These are phyloP conservation scores for Globisporangium barbulae DNA, from an alignment of 352 stramenopile genomes.

Conservation along the genomic window DNA sequence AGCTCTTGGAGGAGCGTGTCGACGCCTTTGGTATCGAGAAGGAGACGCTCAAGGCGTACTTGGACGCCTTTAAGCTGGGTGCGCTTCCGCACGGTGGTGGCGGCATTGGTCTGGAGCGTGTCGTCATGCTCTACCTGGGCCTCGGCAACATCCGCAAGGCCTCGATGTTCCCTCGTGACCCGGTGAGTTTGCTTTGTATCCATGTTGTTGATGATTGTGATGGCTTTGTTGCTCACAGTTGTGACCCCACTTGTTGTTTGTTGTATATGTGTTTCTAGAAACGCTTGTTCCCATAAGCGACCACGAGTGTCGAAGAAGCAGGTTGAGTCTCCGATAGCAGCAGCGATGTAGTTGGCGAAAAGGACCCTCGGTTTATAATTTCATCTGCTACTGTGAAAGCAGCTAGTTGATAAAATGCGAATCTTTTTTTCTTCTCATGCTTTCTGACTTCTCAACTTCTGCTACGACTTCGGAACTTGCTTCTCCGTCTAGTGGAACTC, in stretches of 20 bases:
- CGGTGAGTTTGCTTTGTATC: constrained; percentile 35
- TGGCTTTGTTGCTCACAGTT: constrained; percentile 6
- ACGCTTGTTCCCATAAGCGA: constrained; percentile 62
- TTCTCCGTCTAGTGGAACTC: background rate
- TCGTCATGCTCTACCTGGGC: constrained; percentile 99
- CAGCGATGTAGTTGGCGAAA: background rate
- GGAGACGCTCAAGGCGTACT: constrained; percentile 94
- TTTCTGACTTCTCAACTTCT: background rate
- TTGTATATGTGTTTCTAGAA: constrained; percentile 23
- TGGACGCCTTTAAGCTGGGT: constrained; percentile 98
- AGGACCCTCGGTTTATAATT: background rate
- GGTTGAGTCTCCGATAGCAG: background rate
- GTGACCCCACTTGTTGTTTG: background rate
- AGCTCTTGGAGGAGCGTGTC: constrained; percentile 92
- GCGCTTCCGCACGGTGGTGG: constrained; percentile 97
- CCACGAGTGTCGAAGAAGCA: background rate
- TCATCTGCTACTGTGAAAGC: background rate
- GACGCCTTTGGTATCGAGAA: constrained; percentile 80
- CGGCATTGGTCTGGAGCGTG: constrained; percentile 98
- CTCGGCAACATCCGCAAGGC: constrained; percentile 99
- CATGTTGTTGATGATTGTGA: background rate
- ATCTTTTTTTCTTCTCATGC: constrained; percentile 1
- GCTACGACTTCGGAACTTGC: background rate
- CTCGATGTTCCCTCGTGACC: constrained; percentile 99
- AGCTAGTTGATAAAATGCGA: background rate